Evolutionary conservation across 768 basidiomycete species (phyloP), one percentile per base, ranked within the genome.

Genomic region (Amanita inopinata): DNA sequence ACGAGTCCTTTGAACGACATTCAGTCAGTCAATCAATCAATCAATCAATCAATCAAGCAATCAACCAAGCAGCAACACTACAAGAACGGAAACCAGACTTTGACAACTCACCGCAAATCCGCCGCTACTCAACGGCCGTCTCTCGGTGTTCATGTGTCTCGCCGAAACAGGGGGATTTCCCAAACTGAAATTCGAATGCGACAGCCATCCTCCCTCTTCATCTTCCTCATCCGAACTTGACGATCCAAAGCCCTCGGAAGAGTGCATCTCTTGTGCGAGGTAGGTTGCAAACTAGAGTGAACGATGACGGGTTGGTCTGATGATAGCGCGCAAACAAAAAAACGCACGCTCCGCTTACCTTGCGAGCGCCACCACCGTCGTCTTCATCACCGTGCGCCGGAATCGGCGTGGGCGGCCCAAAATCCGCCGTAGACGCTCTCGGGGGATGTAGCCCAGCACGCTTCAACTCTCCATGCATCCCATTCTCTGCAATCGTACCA

Each of bases 201-300:
- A 70, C 18, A 89, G 59, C 88, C 87, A 90, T 0, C 85, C 85
- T 3, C 76, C 76, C 9, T 85, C 84, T 12, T 85, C 83, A 12
- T 86, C 83, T 11, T 85, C 84, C 37, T 84, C 83, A 38, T 85
- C 79, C 18, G 70, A 67, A 35, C 67, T 57, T 46, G 74, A 54
- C 58, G 71, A 72, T 17, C 67, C 73, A 46, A 77, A 70, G 38
- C 71, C 71, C 43, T 80, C 80, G 18, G 73, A 65, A 0, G 76
- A 64, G 44, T 77, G 74, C 50, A 88, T 80, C 53, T 88, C 83
- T 47, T 81, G 76, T 4, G 77, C 76, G 22, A 88, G 67, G 55
- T 90, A 91, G 22, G 78, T 71, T 12, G 84, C 82, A 59, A 92
- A 91, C 87, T 91, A 20, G 7, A 5, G 33, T 18, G 9, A 22